These are phyloP conservation scores for Coleophoma eucalyptorum DNA, from an alignment of 2,329 filamentous ascomycete genomes.

Conservation along the genomic window DNA sequence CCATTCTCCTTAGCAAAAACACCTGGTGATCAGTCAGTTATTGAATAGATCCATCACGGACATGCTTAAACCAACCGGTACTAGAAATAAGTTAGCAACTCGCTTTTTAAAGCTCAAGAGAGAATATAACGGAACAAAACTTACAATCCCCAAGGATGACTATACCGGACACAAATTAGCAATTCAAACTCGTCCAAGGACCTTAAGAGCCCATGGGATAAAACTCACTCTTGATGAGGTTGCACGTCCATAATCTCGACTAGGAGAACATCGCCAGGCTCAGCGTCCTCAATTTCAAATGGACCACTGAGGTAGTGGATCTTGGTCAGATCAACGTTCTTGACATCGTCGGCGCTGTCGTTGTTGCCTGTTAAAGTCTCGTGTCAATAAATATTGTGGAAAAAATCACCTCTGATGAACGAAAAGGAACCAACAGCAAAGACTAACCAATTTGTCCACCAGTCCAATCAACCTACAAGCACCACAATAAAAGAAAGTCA, in stretches of 20 bases:
- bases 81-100: slow-evolving; percentile 7
- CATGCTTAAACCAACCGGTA: slow-evolving; percentile 13
- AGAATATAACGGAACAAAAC: slow-evolving; percentile 37
- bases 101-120: background rate
- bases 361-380: slow-evolving; percentile 55
- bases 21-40: slow-evolving; percentile 11
- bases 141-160: slow-evolving; percentile 82
- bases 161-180: background rate
- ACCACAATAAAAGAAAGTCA: background rate
- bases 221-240: slow-evolving; percentile 64
- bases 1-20: slow-evolving; percentile 74
- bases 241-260: slow-evolving; percentile 94
- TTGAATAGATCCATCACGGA: background rate
- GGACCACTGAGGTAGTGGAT: slow-evolving; percentile 88
- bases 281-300: slow-evolving; percentile 79
- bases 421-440: background rate
- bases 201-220: background rate
- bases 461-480: slow-evolving; percentile 40
- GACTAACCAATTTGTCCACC: slow-evolving; percentile 76
- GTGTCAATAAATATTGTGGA: background rate
- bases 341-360: slow-evolving; percentile 84
- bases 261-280: slow-evolving; percentile 74
- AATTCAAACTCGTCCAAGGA: too few species aligned
- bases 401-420: background rate
- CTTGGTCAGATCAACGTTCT: slow-evolving; percentile 77